Evolutionary conservation across 208 protist genomes (phyloP).

Genomic region (Crithidia bombi): DNA sequence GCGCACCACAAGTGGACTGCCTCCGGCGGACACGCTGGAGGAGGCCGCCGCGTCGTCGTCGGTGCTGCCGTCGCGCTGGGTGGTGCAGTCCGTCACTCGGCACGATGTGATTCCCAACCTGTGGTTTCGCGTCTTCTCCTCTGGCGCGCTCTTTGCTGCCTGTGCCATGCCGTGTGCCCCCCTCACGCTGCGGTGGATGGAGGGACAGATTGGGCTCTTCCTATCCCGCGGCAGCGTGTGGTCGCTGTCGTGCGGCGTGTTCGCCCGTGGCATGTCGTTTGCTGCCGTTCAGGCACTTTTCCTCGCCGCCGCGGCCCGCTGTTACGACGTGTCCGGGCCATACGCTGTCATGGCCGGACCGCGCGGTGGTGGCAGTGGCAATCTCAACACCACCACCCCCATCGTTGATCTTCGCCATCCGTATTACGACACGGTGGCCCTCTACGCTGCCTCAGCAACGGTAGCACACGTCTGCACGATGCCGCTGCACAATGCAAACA

Average conservation of each 20-base stretch:
- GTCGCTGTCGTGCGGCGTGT: constrained; percentile 65
- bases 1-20: constrained; percentile 14
- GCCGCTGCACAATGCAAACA: constrained; percentile 61
- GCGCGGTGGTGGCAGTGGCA: not conserved
- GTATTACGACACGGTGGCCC: constrained; percentile 67
- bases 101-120: constrained; percentile 44
- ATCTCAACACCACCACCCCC: not conserved
- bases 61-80: constrained; percentile 46
- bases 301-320: constrained; percentile 16
- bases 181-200: constrained; percentile 66
- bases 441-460: constrained; percentile 42
- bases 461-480: constrained; percentile 55
- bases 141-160: constrained; percentile 59
- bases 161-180: constrained; percentile 61
- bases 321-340: constrained; percentile 7
- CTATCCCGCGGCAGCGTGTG: constrained; percentile 78
- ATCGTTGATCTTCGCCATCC: constrained; percentile 76
- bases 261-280: constrained; percentile 49
- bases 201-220: constrained; percentile 71
- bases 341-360: constrained; percentile 9
- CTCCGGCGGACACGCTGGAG: constrained; percentile 30
- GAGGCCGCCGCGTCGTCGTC: constrained; percentile 19
- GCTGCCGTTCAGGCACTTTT: constrained; percentile 41
- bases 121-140: constrained; percentile 46
- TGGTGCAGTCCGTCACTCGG: constrained; percentile 66